These are phyloP conservation scores for Ormosia emarginata DNA, from an alignment of 306 rosid genomes.

Conservation along the genomic window DNA sequence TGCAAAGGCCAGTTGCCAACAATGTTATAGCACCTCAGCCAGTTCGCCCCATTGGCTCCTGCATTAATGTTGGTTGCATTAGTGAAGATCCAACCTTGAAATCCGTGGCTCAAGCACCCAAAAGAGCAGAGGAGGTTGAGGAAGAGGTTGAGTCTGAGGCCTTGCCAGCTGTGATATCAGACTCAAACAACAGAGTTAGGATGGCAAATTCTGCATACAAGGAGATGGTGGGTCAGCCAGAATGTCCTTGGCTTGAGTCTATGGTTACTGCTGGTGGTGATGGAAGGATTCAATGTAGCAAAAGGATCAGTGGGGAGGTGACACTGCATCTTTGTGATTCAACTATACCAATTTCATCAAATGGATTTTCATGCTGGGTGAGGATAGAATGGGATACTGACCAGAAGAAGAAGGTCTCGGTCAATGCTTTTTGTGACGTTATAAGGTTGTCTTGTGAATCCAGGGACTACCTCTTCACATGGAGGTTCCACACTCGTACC, in stretches of 20 bases:
- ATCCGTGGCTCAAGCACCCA: slow-evolving; percentile 1
- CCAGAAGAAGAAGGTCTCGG: slow-evolving; percentile 36
- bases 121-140: slow-evolving; percentile 59
- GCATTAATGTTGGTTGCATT: slow-evolving; percentile 64
- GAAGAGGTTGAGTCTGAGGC: slow-evolving; percentile 61
- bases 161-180: slow-evolving; percentile 73
- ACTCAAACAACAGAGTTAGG: slow-evolving; percentile 72
- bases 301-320: slow-evolving; percentile 84
- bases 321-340: slow-evolving; percentile 48
- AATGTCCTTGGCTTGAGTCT: slow-evolving; percentile 76
- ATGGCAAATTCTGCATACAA: slow-evolving; percentile 83
- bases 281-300: slow-evolving; percentile 37
- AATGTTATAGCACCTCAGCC: slow-evolving; percentile 72
- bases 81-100: slow-evolving; percentile 26
- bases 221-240: slow-evolving; percentile 91
- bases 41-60: slow-evolving; percentile 74
- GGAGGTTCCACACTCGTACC: slow-evolving; percentile 80
- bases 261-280: slow-evolving; percentile 36
- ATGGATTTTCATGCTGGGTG: slow-evolving; percentile 90
- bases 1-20: slow-evolving; percentile 33
- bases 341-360: slow-evolving; percentile 47
- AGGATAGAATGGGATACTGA: slow-evolving; percentile 73
- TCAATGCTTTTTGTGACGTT: slow-evolving; percentile 77
- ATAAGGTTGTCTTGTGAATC: slow-evolving; percentile 58
- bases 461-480: slow-evolving; percentile 66